Base-by-base conservation (phyloP, 2,329 filamentous ascomycete genomes). In the Didymella exigua region DNA sequence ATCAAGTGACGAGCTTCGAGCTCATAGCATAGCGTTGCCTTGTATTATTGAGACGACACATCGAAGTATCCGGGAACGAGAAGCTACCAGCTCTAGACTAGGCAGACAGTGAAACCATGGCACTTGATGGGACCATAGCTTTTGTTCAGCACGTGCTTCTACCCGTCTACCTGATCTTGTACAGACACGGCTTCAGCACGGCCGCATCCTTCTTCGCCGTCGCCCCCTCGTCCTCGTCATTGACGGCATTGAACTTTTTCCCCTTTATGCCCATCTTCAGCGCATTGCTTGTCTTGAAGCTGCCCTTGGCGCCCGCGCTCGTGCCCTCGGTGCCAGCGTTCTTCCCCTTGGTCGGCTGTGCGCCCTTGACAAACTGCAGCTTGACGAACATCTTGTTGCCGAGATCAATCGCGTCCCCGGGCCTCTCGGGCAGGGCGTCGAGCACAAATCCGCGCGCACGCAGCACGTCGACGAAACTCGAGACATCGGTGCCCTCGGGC, bases 301-400 rank as follows among this genome's bases (percentile, higher is more conserved):
- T 84, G 85, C 67, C 76, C 71, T 66, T 77, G 14, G 77, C 57
- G 48, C 73, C 63, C 74, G 77, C 59, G 60, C 67, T 54, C 65
- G 71, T 50, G 68, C 73, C 68, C 23, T 74, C 76, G 34, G 72
- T 69, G 45, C 64, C 81, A 13, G 81, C 85, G 61, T 89, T 86
- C 78, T 96, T 96, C 21, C 92, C 92, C 72, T 86, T 88, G 2
- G 82, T 82, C 0, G 93, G 89, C 38, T 86, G 79, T 18, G 86
- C 86, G n/a, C 84, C 86, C 79, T 98, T 99, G 67, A 93, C 81
- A 76, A 99, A 99, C 66, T 89, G 86, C 91, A 99, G 93, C 78
- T 89, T 91, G 64, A 98, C 93, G 79, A 99, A 99, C 95, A 99
- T 99, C 78, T 89, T 96, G 78, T 99, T 99, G 51, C 84, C 85